Base-by-base conservation (phyloP, 352 stramenopile genomes). In the Elongisporangium prolatum region DNA sequence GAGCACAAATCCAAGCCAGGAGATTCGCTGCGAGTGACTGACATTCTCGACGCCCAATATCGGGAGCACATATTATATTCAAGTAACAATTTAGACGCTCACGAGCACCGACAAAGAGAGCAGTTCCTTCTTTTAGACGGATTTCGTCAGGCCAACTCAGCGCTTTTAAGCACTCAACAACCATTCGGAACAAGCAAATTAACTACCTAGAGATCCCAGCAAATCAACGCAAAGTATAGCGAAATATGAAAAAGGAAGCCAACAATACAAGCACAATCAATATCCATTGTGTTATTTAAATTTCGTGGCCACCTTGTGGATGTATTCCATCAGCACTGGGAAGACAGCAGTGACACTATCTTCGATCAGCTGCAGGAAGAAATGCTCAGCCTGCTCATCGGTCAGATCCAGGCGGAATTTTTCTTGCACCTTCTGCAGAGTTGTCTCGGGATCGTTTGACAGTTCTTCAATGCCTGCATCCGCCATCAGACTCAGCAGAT, bases 401-500 rank as follows among this genome's bases (percentile, higher is more conserved):
- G 88, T 98, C 37, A 99, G 75, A 65, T 99, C 96, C 48, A 99
- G 77, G 18, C 95, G 88, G 69, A 99, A 99, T 38, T 97, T 93
- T 57, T 99, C 96, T 71, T 99, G 93, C 25, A 99, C 85, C 52
- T 95, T 93, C 48, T 92, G 75, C 22, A 96, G 59, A 28, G 84
- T 89, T 10, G 87, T 95, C 50, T 81, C 84, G 2, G 87, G 88
- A 44, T 97, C 88, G 37, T 71, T 89, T 52, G 89, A 91, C 16
- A 97, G 52, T 55, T 94, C 80, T 65, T 99, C 92, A 64, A 99
- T 99, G 38, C 96, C 97, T 20, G 97, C 98, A 74, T 99, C 97
- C 17, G 95, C 95, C 97, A 99, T 99, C 20, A 99, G 75, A 65
- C 95, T 96, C 13, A 99, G 82, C 59, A 99, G 72, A 64, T 99